A percentile compares a stretch with the other conserved stretches of the same genome.
Evolutionary conservation across 345 rosid species (phyloP).

Genomic region (Pugionium cornutum): DNA sequence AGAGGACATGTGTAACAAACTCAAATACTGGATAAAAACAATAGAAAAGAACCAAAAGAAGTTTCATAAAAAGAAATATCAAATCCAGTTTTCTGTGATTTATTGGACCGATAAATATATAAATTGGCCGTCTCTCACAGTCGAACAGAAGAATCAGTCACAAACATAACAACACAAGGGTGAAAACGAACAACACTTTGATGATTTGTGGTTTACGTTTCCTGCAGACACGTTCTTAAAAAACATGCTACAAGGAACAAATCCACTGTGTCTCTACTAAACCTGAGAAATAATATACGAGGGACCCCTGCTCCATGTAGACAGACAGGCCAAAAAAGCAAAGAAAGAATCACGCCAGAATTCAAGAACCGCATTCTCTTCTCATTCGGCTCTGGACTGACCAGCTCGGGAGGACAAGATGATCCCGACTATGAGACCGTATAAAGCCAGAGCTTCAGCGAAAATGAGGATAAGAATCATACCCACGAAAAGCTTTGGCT

Average conservation of each 20-base stretch:
- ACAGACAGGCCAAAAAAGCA: background rate
- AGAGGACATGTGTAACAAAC: too few species aligned
- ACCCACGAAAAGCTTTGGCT: constrained; percentile 94
- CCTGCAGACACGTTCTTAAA: constrained; percentile 16
- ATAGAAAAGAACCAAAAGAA: background rate
- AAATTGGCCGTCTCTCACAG: constrained; percentile 23
- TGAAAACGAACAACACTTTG: constrained; percentile 25
- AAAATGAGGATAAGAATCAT: constrained; percentile 94
- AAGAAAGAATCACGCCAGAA: constrained; percentile 32
- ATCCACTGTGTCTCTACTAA: constrained; percentile 21
- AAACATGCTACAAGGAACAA: constrained; percentile 22
- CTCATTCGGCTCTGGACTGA: constrained; percentile 86
- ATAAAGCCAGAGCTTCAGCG: constrained; percentile 86
- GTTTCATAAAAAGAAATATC: background rate
- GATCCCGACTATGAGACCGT: constrained; percentile 88
- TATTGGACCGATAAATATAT: constrained; percentile 20
- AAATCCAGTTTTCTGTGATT: constrained; percentile 31
- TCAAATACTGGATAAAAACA: too few species aligned
- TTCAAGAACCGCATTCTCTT: constrained; percentile 19
- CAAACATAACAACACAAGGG: constrained; percentile 30
- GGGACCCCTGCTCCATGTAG: constrained; percentile 7
- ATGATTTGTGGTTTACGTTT: constrained; percentile 23
- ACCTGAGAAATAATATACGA: constrained; percentile 32
- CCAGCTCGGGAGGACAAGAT: constrained; percentile 95
- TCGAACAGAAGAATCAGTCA: constrained; percentile 27